These are phyloP conservation scores for Rauvolfia tetraphylla DNA, from an alignment of 257 asterid genomes.

Conservation along the genomic window DNA sequence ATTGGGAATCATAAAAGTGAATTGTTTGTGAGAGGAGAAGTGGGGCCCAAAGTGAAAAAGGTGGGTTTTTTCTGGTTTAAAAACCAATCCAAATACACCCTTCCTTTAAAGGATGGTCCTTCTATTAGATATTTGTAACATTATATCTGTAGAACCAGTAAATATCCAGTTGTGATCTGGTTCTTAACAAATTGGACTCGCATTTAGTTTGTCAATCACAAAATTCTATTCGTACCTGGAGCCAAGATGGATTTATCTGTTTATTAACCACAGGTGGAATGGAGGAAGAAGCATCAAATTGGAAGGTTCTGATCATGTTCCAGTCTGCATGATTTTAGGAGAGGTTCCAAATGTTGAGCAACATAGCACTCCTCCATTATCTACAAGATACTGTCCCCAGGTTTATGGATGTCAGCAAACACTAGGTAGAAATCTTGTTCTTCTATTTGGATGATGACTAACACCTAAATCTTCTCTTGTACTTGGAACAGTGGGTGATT, in stretches of 20 bases:
- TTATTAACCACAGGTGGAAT: conserved; percentile 41
- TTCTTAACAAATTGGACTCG: neutral
- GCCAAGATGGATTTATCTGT: neutral
- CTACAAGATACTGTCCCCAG: conserved; percentile 86
- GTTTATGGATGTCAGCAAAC: conserved; percentile 89
- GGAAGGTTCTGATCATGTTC: conserved; percentile 98
- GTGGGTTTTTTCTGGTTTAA: too few relatives aligned
- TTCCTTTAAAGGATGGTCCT: neutral
- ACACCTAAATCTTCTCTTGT: neutral
- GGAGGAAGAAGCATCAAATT: conserved; percentile 59
- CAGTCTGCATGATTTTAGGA: conserved; percentile 58
- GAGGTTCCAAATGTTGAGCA: conserved; percentile 52
- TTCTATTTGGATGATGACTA: neutral
- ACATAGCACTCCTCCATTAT: conserved; percentile 80
- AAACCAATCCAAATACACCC: too few relatives aligned
- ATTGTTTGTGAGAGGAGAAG: too few relatives aligned
- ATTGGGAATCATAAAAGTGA: too few relatives aligned
- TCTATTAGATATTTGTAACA: neutral
- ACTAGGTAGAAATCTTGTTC: conserved; percentile 51
- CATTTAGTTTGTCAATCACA: neutral
- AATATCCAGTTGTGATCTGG: neutral
- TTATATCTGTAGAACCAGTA: neutral
- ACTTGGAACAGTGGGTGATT: neutral
- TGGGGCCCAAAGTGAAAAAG: too few relatives aligned
- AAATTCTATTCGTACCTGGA: neutral